Conservation (phyloP, 2,329 filamentous ascomycete genomes). For the Calonectria ilicicola region DNA sequence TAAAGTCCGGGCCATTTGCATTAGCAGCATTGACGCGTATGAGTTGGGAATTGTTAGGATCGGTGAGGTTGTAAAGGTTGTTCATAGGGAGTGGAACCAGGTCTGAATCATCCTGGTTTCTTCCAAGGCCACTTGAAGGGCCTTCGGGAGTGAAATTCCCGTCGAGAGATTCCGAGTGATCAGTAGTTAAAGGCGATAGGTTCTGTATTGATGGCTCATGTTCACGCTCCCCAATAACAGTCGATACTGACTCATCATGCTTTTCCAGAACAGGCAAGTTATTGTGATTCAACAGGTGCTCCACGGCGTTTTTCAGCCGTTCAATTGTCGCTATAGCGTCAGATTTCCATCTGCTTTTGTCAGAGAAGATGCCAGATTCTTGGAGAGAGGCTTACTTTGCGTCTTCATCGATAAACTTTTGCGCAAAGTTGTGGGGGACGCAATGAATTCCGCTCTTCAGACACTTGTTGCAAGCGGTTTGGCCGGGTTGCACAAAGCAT, state of each 20-base stretch:
- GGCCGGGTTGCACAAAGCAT: neutral
- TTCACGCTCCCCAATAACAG: neutral
- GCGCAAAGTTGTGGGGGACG: neutral
- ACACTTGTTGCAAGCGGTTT: neutral
- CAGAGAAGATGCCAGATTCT: neutral
- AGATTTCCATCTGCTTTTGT: neutral
- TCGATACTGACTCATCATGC: neutral
- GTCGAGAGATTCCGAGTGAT: neutral
- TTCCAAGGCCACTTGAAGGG: neutral
- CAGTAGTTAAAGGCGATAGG: neutral
- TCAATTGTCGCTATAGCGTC: neutral
- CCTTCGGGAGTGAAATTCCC: neutral
- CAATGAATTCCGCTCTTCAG: neutral
- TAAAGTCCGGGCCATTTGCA: neutral
- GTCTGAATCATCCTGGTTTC: neutral
- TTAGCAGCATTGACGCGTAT: neutral
- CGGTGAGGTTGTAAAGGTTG: neutral
- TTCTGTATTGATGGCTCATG: neutral
- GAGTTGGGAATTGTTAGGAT: neutral
- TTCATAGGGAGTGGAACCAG: neutral
- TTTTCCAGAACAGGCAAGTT: neutral
- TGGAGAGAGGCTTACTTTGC: neutral
- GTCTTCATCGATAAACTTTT: slow-evolving; percentile 2
- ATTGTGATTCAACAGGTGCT: neutral
- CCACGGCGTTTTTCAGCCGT: neutral